Conservation (phyloP, 129 eudicot genomes). For the Tanacetum coccineum region DNA sequence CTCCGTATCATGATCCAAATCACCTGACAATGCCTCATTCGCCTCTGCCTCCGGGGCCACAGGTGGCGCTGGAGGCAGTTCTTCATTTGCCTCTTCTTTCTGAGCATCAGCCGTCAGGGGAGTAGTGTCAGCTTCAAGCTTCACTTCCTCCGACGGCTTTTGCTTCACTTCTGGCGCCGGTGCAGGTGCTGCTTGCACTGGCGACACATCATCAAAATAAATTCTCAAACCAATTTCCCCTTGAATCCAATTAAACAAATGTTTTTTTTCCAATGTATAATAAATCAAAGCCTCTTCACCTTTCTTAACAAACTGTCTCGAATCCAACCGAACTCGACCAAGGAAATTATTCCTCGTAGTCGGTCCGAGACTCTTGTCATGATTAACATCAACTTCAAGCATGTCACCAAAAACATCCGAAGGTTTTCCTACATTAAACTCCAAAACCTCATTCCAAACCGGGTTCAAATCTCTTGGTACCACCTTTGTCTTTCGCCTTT, state of each 20-base stretch:
- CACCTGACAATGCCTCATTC: conserved; percentile 1
- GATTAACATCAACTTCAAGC: conserved; percentile 75
- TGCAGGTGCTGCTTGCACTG: conserved; percentile 36
- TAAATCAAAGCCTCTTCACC: conserved; percentile 93
- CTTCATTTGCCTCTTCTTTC: conserved; percentile 21
- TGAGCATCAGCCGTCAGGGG: conserved; percentile 10
- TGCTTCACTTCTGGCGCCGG: conserved; percentile 33
- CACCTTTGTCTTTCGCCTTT: conserved; percentile 64
- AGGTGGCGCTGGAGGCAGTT: conserved; percentile 9
- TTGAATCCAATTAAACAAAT: conserved; percentile 62
- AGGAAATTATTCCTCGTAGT: conserved; percentile 75
- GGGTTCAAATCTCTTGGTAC: conserved; percentile 68
- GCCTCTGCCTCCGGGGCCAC: conserved; percentile 8
- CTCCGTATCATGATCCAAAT: conserved; percentile 11
- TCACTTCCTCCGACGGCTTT: conserved; percentile 20
- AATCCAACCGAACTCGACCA: conserved; percentile 66
- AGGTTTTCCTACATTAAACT: conserved; percentile 70
- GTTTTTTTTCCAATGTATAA: conserved; percentile 71
- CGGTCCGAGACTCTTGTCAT: conserved; percentile 63
- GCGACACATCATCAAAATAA: conserved; percentile 53
- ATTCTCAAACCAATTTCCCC: conserved; percentile 86
- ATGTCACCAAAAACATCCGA: conserved; percentile 78
- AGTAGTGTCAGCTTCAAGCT: conserved; percentile 20
- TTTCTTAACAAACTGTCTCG: conserved; percentile 76
- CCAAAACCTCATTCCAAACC: conserved; percentile 72